Conservation (phyloP, 2,329 filamentous ascomycete genomes). For the Penicillium sp. region DNA sequence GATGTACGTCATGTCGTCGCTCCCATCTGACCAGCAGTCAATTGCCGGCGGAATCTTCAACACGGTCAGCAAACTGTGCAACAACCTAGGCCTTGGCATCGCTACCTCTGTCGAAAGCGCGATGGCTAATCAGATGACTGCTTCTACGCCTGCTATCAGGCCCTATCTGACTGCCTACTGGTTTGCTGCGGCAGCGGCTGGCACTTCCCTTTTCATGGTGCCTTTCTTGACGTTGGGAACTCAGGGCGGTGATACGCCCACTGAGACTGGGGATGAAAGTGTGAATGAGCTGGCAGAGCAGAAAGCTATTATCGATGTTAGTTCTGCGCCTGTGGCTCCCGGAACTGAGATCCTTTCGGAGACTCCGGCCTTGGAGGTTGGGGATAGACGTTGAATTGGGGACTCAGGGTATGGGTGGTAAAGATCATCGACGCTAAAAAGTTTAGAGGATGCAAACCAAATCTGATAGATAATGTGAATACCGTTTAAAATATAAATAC, state of each 20-base stretch:
- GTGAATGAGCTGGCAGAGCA: neutral
- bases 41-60: constrained; percentile 70
- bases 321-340: neutral
- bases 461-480: neutral
- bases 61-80: constrained; percentile 62
- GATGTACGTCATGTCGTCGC: constrained; percentile 70
- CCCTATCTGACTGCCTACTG: constrained; percentile 33
- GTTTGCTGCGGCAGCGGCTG: constrained; percentile 29
- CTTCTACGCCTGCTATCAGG: constrained; percentile 18
- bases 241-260: constrained; percentile 20
- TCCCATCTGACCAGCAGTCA: constrained; percentile 63
- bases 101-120: constrained; percentile 47
- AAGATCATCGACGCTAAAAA: neutral
- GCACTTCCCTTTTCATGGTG: constrained; percentile 27
- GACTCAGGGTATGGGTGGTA: neutral
- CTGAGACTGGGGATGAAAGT: neutral
- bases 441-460: neutral
- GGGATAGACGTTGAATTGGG: neutral
- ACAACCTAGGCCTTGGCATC: constrained; percentile 62
- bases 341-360: neutral
- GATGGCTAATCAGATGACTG: constrained; percentile 17
- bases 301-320: neutral
- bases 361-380: neutral
- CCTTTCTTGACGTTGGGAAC: constrained; percentile 32
- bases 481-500: neutral